Evolutionary conservation across 2,329 filamentous ascomycete species (phyloP), one percentile per base, ranked within the genome.

Genomic region (Hypomyces perniciosus): DNA sequence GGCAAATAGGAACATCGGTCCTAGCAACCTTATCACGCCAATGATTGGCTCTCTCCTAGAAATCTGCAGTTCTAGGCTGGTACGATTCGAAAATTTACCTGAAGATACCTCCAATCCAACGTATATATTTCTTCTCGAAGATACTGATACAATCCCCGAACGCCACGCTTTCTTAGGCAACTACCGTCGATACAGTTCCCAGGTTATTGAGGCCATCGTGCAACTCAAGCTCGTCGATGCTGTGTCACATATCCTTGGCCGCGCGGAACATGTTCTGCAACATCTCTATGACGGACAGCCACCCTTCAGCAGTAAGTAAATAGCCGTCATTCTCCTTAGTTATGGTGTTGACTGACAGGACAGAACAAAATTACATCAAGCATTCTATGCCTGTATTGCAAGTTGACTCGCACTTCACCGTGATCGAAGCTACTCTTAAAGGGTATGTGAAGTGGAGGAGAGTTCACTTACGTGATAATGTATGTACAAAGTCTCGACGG

Each of bases 91-190:
- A 67, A 84, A 80, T 56, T 72, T 97, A 2, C 88, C 90, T 0
- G 84, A 92, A 56, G 87, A 95, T 56, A 86, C 85, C 0, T 81
- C 88, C 43, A 85, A 96, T 59, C 78, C 88, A 2, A 91, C 87
- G 0, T 80, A 90, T 52, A 74, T 89, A 8, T 93, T 96, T 58
- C 76, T 99, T 1, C 78, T 90, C 61, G 91, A 97, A 62, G 93
- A 99, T 64, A 95, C 96, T 50, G 93, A 99, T 62, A 97, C 92
- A 0, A 76, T 92, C 20, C 93, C 93, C 0, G 93, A 99, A 65
- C 81, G 90, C 27, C 93, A 99, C 69, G 90, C 90, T 1, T 99
- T 99, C 65, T 78, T 97, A 8, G 90, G 92, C 4, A 97, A 99
- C 63, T 99, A 99, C 67, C 80, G 93, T 37, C 81, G 93, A 53